Conservation (phyloP, 2,329 filamentous ascomycete genomes). For the Sporothrix brasiliensis region DNA sequence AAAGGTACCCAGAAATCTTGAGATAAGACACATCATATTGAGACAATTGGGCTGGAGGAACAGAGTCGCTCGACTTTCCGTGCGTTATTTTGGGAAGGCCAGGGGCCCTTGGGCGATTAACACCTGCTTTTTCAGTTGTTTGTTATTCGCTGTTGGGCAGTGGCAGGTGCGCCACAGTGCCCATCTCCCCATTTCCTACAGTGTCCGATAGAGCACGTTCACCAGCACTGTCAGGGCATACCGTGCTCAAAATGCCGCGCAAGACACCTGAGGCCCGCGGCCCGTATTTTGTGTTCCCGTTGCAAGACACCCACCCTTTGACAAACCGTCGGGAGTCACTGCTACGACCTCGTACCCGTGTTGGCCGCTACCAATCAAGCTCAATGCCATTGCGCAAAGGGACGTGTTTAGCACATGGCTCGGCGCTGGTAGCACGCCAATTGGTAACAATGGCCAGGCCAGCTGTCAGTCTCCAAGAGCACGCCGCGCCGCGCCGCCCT, state of each 20-base stretch:
- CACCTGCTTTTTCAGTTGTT: conserved; percentile 13
- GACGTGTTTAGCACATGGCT: no score
- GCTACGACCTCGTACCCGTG: no score
- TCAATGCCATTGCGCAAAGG: neutral
- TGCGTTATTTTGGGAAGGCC: neutral
- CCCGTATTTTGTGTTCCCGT: neutral
- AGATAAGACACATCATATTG: neutral
- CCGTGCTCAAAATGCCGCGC: neutral
- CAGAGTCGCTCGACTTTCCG: neutral
- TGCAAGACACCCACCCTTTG: no score
- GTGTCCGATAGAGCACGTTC: neutral
- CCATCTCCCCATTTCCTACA: neutral
- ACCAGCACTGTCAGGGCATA: neutral
- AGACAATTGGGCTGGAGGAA: neutral
- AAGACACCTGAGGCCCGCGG: neutral
- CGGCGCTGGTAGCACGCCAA: neutral
- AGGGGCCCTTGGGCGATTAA: neutral
- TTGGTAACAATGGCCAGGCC: neutral
- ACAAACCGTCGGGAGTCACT: no score
- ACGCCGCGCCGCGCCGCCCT: neutral
- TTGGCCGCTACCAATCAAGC: neutral
- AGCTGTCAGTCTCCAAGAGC: neutral
- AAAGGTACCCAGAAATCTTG: neutral
- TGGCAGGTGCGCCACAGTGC: neutral
- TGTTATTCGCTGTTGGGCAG: neutral